Evolutionary conservation across 768 basidiomycete species (phyloP).

Genomic region (Boletus tomentosulus): DNA sequence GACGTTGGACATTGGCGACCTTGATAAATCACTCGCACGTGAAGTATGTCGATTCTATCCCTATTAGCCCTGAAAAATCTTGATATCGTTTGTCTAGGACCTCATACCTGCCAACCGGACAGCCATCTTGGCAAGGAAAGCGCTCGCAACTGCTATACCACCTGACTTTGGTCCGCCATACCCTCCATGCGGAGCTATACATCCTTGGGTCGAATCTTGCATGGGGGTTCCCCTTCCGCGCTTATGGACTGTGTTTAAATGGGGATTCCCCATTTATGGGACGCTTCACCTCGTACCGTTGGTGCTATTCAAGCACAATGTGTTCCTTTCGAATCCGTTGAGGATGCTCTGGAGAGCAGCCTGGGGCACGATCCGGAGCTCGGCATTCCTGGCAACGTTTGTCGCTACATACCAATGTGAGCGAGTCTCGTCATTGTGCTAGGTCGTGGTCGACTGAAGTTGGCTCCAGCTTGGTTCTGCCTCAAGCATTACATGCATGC

Average conservation of each 20-base stretch:
- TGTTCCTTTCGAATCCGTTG: slow-evolving; percentile 62
- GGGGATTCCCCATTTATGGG: slow-evolving; percentile 81
- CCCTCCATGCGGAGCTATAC: slow-evolving; percentile 67
- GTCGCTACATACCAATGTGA: slow-evolving; percentile 78
- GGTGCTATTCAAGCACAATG: slow-evolving; percentile 72
- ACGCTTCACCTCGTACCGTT: slow-evolving; percentile 88
- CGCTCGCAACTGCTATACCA: slow-evolving; percentile 28
- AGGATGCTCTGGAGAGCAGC: slow-evolving; percentile 61
- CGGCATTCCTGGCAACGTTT: slow-evolving; percentile 82
- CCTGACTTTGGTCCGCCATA: slow-evolving; percentile 48
- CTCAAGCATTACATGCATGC: slow-evolving; percentile 58
- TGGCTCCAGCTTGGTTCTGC: slow-evolving; percentile 54
- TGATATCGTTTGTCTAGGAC: slow-evolving; percentile 37
- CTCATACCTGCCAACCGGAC: slow-evolving; percentile 49
- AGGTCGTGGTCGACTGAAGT: not conserved
- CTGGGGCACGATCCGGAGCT: slow-evolving; percentile 75
- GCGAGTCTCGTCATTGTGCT: slow-evolving; percentile 14
- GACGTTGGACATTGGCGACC: slow-evolving; percentile 47
- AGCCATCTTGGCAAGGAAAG: slow-evolving; percentile 43
- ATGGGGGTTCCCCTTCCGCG: slow-evolving; percentile 44
- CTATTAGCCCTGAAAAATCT: not conserved
- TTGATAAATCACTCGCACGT: slow-evolving; percentile 52
- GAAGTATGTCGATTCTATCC: slow-evolving; percentile 35
- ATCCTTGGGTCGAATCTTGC: slow-evolving; percentile 65
- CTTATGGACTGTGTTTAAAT: slow-evolving; percentile 77